Base-by-base conservation (phyloP, 108 stramenopile species). In the Cylindrotheca fusiformis region DNA sequence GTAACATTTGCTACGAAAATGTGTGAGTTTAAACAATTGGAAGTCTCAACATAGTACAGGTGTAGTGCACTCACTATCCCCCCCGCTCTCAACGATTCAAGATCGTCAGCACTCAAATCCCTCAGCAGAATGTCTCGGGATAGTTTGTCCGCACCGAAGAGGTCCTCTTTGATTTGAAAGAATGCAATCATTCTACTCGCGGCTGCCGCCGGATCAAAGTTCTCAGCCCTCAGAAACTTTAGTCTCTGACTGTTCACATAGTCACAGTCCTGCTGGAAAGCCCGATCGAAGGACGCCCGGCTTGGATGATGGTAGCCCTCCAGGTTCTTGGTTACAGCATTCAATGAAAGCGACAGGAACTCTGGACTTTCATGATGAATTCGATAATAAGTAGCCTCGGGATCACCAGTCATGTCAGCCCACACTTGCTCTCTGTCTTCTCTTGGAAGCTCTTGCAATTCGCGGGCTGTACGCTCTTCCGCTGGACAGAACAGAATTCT, bases 381-480 rank as follows among this genome's bases (percentile, higher is more conserved):
- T 3, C 57, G 31, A 21, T 58, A 58, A 8, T 58, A 32, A 36
- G 44, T 58, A 4, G 57, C 57, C 3, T 32, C 57, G 3, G 32
- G 26, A 21, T 58, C 14, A 21, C 57, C 57, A 4, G 57, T 22
- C 57, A 58, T 58, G 32, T 58, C 57, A 22, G 57, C 57, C 57
- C 57, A 58, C 19, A 58, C 57, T 58, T 58, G 57, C 44, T 58
- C 5, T 20, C 57, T 32, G 19, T 18, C 8, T 24, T 6, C 17
- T 58, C 22, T 41, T 18, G 33, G 36, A 12, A 58, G 17, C 8
- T 23, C 22, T 5, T 36, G 57, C n/a, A 58, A 41, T 21, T 58
- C 57, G 3, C 57, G 57, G 4, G 57, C 57, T 12, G 57, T 58
- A 5, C 57, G 57, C 22, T 58, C 57, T 22, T 58, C 33, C 2